A percentile compares a stretch with the other conserved stretches of the same genome.
phyloP scores from a whole-genome alignment of 2,329 filamentous ascomycete species.

The Nemania sp. region DNA sequence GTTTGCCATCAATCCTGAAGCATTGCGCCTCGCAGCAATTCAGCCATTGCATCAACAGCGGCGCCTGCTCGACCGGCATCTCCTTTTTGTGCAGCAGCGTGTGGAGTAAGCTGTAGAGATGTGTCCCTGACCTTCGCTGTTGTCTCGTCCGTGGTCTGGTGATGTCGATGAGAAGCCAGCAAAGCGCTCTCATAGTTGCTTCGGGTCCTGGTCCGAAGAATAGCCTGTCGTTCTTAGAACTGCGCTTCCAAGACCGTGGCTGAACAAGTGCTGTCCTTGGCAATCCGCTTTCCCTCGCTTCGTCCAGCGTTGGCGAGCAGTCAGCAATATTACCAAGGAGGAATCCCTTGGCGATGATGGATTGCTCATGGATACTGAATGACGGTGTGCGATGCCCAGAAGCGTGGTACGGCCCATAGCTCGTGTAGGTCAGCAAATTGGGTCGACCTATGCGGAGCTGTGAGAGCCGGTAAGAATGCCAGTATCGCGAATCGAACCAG shows the following conservation, averaged over 20 bases:
- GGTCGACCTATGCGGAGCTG: constrained; percentile 4
- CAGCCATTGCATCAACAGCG: constrained; percentile 18
- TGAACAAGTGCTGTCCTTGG: constrained; percentile 6
- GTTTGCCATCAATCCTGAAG: constrained; percentile 16
- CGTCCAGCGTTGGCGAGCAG: constrained; percentile 21
- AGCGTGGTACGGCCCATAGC: constrained; percentile 17
- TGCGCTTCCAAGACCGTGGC: constrained; percentile 19
- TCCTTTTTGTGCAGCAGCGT: constrained; percentile 11
- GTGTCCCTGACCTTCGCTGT: constrained; percentile 2
- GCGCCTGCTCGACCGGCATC: constrained; percentile 12
- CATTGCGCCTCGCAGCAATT: constrained; percentile 22
- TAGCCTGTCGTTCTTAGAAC: constrained; percentile 8
- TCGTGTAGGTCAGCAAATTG: constrained; percentile 15
- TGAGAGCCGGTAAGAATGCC: constrained; percentile 15
- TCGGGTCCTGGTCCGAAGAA: constrained; percentile 12
- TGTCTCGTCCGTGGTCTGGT: constrained; percentile 12
- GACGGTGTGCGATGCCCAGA: constrained; percentile 13
- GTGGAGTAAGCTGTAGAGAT: constrained; percentile 15
- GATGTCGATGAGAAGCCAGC: constrained; percentile 23
- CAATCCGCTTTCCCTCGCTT: constrained; percentile 13
- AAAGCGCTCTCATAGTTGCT: constrained; percentile 9
- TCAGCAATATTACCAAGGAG: constrained; percentile 16
- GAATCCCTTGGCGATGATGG: constrained; percentile 11
- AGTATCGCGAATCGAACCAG: constrained; percentile 22
- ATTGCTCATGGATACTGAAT: constrained; percentile 9